Evolutionary conservation across 257 asterid genomes (phyloP).

Genomic region (Fraxinus anomala): DNA sequence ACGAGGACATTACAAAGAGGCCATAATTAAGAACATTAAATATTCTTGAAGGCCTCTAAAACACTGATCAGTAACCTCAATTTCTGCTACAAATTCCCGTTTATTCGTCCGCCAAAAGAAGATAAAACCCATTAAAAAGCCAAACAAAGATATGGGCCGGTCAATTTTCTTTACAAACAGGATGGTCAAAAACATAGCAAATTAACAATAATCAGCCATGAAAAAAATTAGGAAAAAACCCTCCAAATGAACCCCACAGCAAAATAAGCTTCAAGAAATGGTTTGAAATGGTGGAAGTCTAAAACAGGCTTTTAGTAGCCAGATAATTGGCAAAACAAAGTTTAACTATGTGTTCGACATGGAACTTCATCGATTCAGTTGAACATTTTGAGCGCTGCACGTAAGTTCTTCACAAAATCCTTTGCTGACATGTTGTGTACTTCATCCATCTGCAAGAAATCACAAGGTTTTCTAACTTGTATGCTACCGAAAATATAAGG

Average conservation of each 20-base stretch:
- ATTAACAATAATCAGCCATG: conserved; percentile 31
- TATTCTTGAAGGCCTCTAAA: conserved; percentile 39
- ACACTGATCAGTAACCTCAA: conserved; percentile 25
- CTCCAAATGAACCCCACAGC: conserved; percentile 29
- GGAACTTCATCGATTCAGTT: conserved; percentile 15
- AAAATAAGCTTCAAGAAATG: conserved; percentile 30
- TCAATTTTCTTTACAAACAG: conserved; percentile 32
- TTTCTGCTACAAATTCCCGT: conserved; percentile 26
- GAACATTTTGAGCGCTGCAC: conserved; percentile 34
- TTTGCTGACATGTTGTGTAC: conserved; percentile 33
- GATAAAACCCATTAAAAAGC: conserved; percentile 23
- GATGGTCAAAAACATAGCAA: conserved; percentile 36
- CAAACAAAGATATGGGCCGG: conserved; percentile 30
- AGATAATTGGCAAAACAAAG: neutral
- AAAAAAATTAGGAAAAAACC: conserved; percentile 23
- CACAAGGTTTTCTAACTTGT: neutral
- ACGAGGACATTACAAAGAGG: conserved; percentile 26
- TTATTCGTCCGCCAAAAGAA: conserved; percentile 26
- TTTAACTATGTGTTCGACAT: neutral
- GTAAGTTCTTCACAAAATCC: conserved; percentile 40
- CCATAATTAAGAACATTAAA: conserved; percentile 12
- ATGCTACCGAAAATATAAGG: no score
- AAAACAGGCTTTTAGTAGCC: conserved; percentile 17
- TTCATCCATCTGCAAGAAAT: conserved; percentile 38
- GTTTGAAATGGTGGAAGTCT: conserved; percentile 11